phyloP scores from a whole-genome alignment of 2,329 filamentous ascomycete species.

The Fusarium transvaalense region DNA sequence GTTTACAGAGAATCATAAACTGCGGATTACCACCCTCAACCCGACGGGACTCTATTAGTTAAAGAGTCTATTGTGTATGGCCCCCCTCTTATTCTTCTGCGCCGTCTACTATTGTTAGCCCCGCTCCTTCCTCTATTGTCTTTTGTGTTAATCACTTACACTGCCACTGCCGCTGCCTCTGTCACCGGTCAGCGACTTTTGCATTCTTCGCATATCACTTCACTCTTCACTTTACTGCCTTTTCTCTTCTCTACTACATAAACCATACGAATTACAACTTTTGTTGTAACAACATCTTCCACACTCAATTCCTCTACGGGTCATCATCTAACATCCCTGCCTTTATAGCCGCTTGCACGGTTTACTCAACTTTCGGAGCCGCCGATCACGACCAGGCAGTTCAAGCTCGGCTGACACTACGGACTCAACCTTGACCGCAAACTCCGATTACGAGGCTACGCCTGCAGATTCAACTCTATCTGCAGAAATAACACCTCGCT shows the following conservation, averaged over 20 bases:
- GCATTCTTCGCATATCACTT: slow-evolving; percentile 2
- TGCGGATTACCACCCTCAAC: slow-evolving; percentile 6
- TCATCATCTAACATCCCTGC: slow-evolving; percentile 32
- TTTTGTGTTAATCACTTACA: slow-evolving; percentile 34
- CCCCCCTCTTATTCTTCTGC: slow-evolving; percentile 6
- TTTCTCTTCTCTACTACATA: slow-evolving; percentile 1
- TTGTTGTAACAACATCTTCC: neutral
- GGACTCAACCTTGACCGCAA: slow-evolving; percentile 37
- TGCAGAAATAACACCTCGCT: slow-evolving; percentile 27
- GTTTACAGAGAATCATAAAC: slow-evolving; percentile 14
- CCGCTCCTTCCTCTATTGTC: neutral
- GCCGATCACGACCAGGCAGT: slow-evolving; percentile 42
- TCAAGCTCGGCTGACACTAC: slow-evolving; percentile 41
- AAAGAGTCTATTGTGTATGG: slow-evolving; percentile 24
- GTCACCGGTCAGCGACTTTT: slow-evolving; percentile 2
- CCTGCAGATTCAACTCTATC: slow-evolving; percentile 32
- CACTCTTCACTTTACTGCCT: neutral
- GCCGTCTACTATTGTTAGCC: slow-evolving; percentile 1
- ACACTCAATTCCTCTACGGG: slow-evolving; percentile 2
- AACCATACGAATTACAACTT: neutral
- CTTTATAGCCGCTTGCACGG: slow-evolving; percentile 42
- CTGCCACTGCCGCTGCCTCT: slow-evolving; percentile 16
- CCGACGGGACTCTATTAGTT: slow-evolving; percentile 8
- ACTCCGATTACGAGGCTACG: slow-evolving; percentile 40
- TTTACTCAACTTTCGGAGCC: slow-evolving; percentile 42